phyloP scores from a whole-genome alignment of 306 rosid genomes.

The Casuarina equisetifolia region DNA sequence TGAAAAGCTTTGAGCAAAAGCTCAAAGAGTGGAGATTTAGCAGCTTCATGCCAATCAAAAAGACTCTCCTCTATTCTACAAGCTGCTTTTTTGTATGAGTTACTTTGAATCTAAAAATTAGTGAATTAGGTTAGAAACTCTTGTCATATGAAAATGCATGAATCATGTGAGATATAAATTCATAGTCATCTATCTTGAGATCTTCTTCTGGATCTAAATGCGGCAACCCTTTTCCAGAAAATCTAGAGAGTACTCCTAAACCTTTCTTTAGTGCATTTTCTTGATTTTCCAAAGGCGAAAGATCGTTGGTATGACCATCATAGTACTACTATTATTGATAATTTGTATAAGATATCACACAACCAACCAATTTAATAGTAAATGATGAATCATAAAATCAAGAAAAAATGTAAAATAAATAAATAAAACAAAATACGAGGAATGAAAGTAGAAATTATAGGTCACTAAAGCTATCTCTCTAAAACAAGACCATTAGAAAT shows the following conservation, averaged over 20 bases:
- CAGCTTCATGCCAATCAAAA: slow-evolving; percentile 80
- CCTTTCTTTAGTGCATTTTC: slow-evolving; percentile 80
- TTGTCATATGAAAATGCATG: neutral
- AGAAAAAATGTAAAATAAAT: neutral
- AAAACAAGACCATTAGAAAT: neutral
- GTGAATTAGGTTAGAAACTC: slow-evolving; percentile 4
- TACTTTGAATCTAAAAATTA: slow-evolving; percentile 63
- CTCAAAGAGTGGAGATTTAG: slow-evolving; percentile 70
- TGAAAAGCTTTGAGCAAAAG: slow-evolving; percentile 77
- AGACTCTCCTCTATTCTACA: slow-evolving; percentile 86
- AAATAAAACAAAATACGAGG: no score
- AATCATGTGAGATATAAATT: neutral
- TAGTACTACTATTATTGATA: slow-evolving; percentile 57
- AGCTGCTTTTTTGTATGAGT: slow-evolving; percentile 64
- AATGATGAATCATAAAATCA: neutral
- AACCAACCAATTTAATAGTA: slow-evolving; percentile 20
- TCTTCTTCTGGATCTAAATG: slow-evolving; percentile 92
- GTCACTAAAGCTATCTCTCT: neutral
- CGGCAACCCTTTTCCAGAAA: slow-evolving; percentile 65
- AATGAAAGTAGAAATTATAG: neutral
- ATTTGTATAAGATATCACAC: slow-evolving; percentile 45
- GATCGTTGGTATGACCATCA: slow-evolving; percentile 79
- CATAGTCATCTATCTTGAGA: slow-evolving; percentile 55
- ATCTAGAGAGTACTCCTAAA: slow-evolving; percentile 73
- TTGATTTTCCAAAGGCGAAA: slow-evolving; percentile 74